Conservation (phyloP, 805 yeast genomes). For the Yarrowia phangngaensis region DNA sequence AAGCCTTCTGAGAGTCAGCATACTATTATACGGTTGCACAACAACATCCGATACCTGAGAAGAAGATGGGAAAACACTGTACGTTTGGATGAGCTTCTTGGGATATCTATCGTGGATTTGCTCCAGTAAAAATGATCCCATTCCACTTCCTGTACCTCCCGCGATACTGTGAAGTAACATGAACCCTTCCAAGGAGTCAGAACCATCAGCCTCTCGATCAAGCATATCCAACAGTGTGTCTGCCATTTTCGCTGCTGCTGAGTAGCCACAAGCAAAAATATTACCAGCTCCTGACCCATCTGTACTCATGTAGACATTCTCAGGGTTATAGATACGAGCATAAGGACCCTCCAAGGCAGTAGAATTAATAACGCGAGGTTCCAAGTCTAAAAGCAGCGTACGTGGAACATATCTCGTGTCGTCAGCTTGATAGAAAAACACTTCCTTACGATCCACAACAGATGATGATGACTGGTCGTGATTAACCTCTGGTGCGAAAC, state of each 20-base stretch:
- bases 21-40: slow-evolving; percentile 92
- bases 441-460: slow-evolving; percentile 69
- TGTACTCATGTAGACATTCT: slow-evolving; percentile 73
- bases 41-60: slow-evolving; percentile 91
- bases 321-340: slow-evolving; percentile 71
- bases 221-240: slow-evolving; percentile 79
- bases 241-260: slow-evolving; percentile 60
- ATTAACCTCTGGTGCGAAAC: slow-evolving; percentile 30
- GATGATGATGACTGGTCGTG: slow-evolving; percentile 19
- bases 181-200: slow-evolving; percentile 86
- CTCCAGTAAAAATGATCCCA: slow-evolving; percentile 80
- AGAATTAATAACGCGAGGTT: slow-evolving; percentile 74
- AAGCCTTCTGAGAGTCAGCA: slow-evolving; percentile 74
- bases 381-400: slow-evolving; percentile 78
- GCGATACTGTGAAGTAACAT: slow-evolving; percentile 92
- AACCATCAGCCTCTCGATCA: slow-evolving; percentile 83
- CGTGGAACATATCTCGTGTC: slow-evolving; percentile 82
- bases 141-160: slow-evolving; percentile 98
- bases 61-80: slow-evolving; percentile 77
- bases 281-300: slow-evolving; percentile 94
- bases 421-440: slow-evolving; percentile 75
- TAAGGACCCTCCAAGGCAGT: slow-evolving; percentile 47
- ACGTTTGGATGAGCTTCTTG: slow-evolving; percentile 78
- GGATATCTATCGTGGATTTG: slow-evolving; percentile 73
- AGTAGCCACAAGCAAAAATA: slow-evolving; percentile 90